These are phyloP conservation scores for Naematelia aurantialba DNA, from an alignment of 768 basidiomycete genomes.

Conservation along the genomic window DNA sequence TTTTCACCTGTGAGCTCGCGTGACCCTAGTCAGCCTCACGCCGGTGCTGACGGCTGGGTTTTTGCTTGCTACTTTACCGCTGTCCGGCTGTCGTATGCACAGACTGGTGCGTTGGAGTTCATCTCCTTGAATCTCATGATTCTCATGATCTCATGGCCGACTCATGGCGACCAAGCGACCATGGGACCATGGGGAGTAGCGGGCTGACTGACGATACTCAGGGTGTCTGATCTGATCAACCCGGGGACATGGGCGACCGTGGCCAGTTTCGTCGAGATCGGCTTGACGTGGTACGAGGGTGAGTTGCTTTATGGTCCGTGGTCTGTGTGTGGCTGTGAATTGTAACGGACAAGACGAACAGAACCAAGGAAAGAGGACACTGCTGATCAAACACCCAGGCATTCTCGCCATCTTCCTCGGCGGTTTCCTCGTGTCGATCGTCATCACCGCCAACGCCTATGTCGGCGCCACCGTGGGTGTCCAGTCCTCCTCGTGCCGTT, in stretches of 20 bases:
- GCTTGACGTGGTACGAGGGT: slow-evolving; percentile 62
- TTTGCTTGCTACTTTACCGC: neutral
- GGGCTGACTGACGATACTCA: slow-evolving; percentile 15
- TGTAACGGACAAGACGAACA: too few relatives aligned
- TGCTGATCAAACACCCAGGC: neutral
- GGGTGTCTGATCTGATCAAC: slow-evolving; percentile 32
- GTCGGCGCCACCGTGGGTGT: slow-evolving; percentile 30
- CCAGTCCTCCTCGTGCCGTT: neutral
- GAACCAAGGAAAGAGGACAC: too few relatives aligned
- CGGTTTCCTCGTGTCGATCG: slow-evolving; percentile 67
- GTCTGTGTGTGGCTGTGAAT: too few relatives aligned
- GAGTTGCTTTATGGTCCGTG: too few relatives aligned
- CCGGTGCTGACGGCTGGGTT: neutral
- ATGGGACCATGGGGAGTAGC: too few relatives aligned
- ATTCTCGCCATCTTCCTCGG: slow-evolving; percentile 60
- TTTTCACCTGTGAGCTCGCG: slow-evolving; percentile 30
- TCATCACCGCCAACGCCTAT: slow-evolving; percentile 36
- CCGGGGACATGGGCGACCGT: slow-evolving; percentile 36
- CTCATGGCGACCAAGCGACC: too few relatives aligned
- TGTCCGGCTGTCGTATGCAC: slow-evolving; percentile 3
- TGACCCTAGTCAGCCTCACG: neutral
- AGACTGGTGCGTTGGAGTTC: slow-evolving; percentile 2
- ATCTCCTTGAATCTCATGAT: too few relatives aligned
- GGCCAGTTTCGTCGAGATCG: slow-evolving; percentile 25
- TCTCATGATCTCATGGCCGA: too few relatives aligned